Conservation (phyloP, 805 yeast genomes). For the Dipodascus albidus region DNA sequence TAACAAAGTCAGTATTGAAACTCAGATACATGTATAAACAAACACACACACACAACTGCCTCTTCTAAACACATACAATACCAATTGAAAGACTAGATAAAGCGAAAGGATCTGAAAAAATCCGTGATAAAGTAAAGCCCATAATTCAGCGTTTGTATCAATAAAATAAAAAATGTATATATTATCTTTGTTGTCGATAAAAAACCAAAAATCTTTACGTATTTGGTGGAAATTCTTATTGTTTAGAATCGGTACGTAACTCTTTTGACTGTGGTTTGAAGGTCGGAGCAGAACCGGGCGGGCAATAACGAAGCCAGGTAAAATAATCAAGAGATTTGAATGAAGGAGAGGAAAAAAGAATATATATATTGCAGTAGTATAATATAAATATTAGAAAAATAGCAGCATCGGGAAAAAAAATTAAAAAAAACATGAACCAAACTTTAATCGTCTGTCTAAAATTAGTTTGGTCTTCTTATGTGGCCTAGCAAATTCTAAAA, state of each 20-base stretch:
- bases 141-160: no score
- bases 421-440: background rate
- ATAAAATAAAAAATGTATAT: no score
- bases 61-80: slow-evolving; percentile 18
- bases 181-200: no score
- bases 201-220: background rate
- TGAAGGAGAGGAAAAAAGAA: background rate
- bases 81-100: slow-evolving; percentile 72
- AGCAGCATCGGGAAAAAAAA: background rate
- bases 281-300: no score
- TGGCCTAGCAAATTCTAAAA: no score
- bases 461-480: background rate
- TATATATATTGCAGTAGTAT: background rate
- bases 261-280: no score
- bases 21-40: background rate
- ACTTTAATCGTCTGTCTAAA: background rate
- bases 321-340: no score
- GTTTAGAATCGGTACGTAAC: no score
- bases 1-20: background rate
- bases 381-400: no score
- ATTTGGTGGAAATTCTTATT: no score
- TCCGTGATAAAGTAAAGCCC: slow-evolving; percentile 24
- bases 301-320: no score
- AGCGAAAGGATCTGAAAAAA: slow-evolving; percentile 80
- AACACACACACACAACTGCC: no score